phyloP scores from a whole-genome alignment of 2,329 filamentous ascomycete genomes.

The Talaromyces sp. region DNA sequence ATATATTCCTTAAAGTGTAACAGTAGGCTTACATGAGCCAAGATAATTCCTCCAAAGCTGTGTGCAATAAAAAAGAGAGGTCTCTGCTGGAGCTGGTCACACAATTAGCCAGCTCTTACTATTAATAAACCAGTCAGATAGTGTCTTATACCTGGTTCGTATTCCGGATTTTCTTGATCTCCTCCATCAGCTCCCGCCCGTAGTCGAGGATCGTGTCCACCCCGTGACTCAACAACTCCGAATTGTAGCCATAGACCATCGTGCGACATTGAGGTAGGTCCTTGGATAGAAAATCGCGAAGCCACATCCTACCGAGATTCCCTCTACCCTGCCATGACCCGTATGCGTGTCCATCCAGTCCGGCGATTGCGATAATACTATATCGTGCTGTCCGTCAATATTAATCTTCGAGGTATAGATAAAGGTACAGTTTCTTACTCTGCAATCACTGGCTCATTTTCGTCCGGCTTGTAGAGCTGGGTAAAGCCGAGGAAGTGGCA shows the following conservation, averaged over 20 bases:
- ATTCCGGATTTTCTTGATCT: conserved; percentile 17
- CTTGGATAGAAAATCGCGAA: conserved; percentile 25
- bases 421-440: background rate
- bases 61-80: conserved; percentile 21
- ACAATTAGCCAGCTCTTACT: no score
- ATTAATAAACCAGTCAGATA: background rate
- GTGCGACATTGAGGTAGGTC: conserved; percentile 24
- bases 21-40: conserved; percentile 19
- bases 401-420: no score
- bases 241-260: conserved; percentile 34
- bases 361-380: conserved; percentile 2
- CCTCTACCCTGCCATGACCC: conserved; percentile 26
- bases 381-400: background rate
- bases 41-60: conserved; percentile 24
- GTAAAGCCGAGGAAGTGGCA: background rate
- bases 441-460: background rate
- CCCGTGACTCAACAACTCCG: conserved; percentile 23
- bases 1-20: background rate
- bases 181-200: conserved; percentile 16
- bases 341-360: conserved; percentile 25
- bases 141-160: conserved; percentile 17
- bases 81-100: conserved; percentile 19
- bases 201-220: conserved; percentile 15
- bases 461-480: background rate
- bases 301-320: conserved; percentile 23